Evolutionary conservation across 1,139 yeast species (phyloP).

Genomic region (Keqinozyma sinolaborantium): DNA sequence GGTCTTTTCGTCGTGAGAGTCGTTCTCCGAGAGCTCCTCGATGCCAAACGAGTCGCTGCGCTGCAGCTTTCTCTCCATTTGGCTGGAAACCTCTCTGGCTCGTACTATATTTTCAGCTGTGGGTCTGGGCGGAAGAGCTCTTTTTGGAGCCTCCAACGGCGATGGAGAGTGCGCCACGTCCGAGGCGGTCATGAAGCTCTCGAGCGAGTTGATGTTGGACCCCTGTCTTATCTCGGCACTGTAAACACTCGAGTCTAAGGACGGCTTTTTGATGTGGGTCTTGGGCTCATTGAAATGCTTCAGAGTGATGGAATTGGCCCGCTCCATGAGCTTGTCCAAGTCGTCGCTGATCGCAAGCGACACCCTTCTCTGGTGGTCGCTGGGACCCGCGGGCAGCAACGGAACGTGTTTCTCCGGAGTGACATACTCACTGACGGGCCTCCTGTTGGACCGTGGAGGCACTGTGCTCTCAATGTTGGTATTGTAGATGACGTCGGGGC

Average conservation of each 20-base stretch:
- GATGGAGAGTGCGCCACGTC: neutral
- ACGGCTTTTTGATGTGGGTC: neutral
- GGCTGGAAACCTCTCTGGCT: conserved; percentile 31
- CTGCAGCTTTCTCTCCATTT: conserved; percentile 7
- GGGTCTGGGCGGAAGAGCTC: conserved; percentile 36
- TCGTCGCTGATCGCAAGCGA: conserved; percentile 31
- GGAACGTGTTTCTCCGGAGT: conserved; percentile 1
- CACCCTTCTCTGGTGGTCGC: conserved; percentile 12
- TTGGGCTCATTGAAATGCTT: conserved; percentile 4
- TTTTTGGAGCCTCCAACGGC: neutral
- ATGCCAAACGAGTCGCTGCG: neutral
- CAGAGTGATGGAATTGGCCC: conserved; percentile 25
- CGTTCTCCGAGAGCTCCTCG: neutral
- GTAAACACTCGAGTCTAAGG: neutral
- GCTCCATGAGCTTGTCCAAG: conserved; percentile 38
- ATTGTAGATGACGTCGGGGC: conserved; percentile 28
- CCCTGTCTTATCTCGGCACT: neutral
- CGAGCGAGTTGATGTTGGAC: neutral
- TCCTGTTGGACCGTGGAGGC: conserved; percentile 39
- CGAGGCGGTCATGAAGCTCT: neutral
- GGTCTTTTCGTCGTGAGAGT: neutral
- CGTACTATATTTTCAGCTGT: conserved; percentile 24
- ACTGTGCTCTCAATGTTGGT: conserved; percentile 38
- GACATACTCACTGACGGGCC: conserved; percentile 35
- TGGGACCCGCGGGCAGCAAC: conserved; percentile 1